Percentiles rank a stretch among this genome's conserved stretches.
Evolutionary conservation across 116 monocot genomes (phyloP).

Genomic region (Iris pallida): DNA sequence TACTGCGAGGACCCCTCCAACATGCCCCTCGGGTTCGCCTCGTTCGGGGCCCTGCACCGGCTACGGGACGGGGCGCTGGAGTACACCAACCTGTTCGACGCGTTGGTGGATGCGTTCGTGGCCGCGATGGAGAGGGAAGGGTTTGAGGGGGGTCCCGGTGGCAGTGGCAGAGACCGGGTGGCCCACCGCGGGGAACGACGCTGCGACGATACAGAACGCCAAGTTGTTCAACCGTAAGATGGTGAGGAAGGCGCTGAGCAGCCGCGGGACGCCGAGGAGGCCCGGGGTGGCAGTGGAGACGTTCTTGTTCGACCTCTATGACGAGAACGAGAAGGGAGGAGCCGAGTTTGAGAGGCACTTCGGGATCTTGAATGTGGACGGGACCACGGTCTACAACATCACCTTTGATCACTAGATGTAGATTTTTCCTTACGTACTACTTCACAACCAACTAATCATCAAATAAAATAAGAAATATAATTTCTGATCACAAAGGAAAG

Average conservation of each 20-base stretch:
- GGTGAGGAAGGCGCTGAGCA: neutral
- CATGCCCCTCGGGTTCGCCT: conserved; percentile 21
- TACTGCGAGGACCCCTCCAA: conserved; percentile 26
- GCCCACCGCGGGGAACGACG: conserved; percentile 18
- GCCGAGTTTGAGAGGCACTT: conserved; percentile 42
- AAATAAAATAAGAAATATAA: no score
- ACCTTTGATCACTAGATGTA: no score
- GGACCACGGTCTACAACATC: conserved; percentile 19
- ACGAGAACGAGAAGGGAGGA: neutral
- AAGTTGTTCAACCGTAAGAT: conserved; percentile 14
- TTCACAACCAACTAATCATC: no score
- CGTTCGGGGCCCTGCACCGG: conserved; percentile 5
- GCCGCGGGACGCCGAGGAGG: conserved; percentile 17
- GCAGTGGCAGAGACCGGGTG: conserved; percentile 37
- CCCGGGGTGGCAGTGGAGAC: conserved; percentile 7
- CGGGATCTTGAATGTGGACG: conserved; percentile 32
- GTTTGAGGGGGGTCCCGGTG: neutral
- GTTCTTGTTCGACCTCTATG: neutral
- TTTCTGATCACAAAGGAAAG: no score
- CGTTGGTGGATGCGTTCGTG: neutral
- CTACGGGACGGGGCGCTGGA: conserved; percentile 12
- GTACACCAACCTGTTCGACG: conserved; percentile 22
- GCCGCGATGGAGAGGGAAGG: conserved; percentile 16
- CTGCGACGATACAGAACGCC: conserved; percentile 14
- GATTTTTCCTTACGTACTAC: no score